Evolutionary conservation across 2,329 filamentous ascomycete species (phyloP), one percentile per base, ranked within the genome.

Genomic region (Phyllosticta citrichinensis): DNA sequence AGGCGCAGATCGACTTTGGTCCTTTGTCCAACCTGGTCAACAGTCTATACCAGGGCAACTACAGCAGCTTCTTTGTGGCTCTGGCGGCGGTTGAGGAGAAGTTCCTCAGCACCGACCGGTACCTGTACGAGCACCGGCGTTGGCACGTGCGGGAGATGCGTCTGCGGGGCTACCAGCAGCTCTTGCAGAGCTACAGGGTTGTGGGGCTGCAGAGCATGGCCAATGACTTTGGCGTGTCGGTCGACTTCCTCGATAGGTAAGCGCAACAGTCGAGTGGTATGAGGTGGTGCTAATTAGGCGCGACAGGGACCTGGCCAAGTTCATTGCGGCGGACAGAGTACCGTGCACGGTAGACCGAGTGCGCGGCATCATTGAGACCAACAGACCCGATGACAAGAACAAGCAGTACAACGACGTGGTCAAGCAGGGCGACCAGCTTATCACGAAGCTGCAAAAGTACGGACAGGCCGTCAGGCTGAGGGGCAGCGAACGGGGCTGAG

Each of bases 101-200:
- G 69, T 99, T 99, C 81, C 81, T 99, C 66, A 91, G 86, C 67
- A 90, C 94, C 73, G 94, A 99, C 73, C 89, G 94, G 62, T 96
- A 97, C 77, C 83, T 99, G 62, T 88, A 91, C 71, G 94, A 99
- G 81, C 94, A 99, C 80, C 89, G 90, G 74, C 87, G 86, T 70
- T 99, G 94, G 93, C 97, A 94, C 74, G 93, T 99, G 68, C 88
- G 94, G 57, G 94, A 99, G 81, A 99, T 99, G 94, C 87, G 94
- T 62, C 84, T 97, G 66, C 87, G 93, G 62, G 93, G 91, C 40
- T 99, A 99, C 79, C 91, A 96, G 76, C 94, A 99, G 79, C 84
- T 99, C 51, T 83, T 99, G 52, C 94, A 97, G 80, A 96, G 91
- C 73, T 99, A 99, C 79, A 88, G 93, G 55, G 91, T 99, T 11